Percentiles rank a stretch among this genome's conserved stretches.
Evolutionary conservation across 2,329 filamentous ascomycete genomes (phyloP).

Genomic region (Fusarium solani-melongenae): DNA sequence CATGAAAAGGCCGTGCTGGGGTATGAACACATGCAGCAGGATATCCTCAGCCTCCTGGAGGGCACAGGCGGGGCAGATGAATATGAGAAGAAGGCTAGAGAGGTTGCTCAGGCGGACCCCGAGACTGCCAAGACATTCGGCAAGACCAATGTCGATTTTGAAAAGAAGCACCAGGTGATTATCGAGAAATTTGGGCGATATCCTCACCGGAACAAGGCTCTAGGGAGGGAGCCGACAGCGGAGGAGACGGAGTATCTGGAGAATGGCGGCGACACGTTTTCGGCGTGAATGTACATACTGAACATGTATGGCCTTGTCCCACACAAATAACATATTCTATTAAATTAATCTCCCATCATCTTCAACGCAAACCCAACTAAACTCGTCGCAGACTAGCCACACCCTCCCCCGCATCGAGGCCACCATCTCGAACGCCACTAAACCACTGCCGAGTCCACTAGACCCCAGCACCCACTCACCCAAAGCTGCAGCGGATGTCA

Average conservation of each 20-base stretch:
- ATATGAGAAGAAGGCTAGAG: slow-evolving; percentile 42
- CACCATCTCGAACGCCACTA: not conserved
- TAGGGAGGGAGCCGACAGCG: slow-evolving; percentile 60
- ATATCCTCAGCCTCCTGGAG: slow-evolving; percentile 47
- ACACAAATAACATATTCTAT: not conserved
- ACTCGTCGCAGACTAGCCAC: not conserved
- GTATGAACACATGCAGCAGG: slow-evolving; percentile 46
- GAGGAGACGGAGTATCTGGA: slow-evolving; percentile 64
- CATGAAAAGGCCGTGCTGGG: slow-evolving; percentile 55
- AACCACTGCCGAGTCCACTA: slow-evolving; percentile 22
- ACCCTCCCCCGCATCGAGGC: not conserved
- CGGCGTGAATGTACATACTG: not conserved
- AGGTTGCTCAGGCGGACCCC: slow-evolving; percentile 40
- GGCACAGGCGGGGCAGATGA: slow-evolving; percentile 38
- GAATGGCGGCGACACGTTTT: slow-evolving; percentile 56
- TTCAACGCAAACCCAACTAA: not conserved
- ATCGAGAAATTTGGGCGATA: slow-evolving; percentile 67
- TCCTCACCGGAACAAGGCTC: slow-evolving; percentile 65
- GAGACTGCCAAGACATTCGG: slow-evolving; percentile 42
- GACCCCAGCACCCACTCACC: not conserved
- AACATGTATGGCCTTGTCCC: not conserved
- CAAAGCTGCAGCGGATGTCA: not conserved
- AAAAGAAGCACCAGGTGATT: slow-evolving; percentile 60
- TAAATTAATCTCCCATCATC: not conserved
- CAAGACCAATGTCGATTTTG: slow-evolving; percentile 46